phyloP scores from a whole-genome alignment of 257 asterid species.

The Solanum corneliomulleri region DNA sequence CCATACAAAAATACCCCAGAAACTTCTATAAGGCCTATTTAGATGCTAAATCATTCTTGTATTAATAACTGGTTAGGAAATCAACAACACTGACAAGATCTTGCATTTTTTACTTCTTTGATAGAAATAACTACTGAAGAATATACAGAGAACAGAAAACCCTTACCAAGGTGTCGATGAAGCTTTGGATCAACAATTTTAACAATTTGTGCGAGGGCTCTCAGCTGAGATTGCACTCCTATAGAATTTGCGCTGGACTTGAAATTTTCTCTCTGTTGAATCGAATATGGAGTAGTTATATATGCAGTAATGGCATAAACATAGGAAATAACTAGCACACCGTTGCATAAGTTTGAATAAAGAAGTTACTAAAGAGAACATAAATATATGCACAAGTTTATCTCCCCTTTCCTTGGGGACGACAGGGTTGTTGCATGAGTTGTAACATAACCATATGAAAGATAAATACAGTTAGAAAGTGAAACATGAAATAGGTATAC shows the following conservation, averaged over 20 bases:
- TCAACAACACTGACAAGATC: neutral
- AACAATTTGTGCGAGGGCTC: slow-evolving; percentile 67
- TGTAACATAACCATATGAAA: neutral
- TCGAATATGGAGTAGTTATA: slow-evolving; percentile 1
- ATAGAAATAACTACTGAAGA: neutral
- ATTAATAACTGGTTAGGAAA: neutral
- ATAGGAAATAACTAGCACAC: neutral
- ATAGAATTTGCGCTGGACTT: slow-evolving; percentile 61
- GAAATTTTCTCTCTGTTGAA: slow-evolving; percentile 72
- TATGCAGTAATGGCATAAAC: neutral
- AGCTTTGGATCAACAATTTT: slow-evolving; percentile 85
- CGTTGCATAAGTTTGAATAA: neutral
- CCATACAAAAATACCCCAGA: neutral
- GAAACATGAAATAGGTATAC: neutral
- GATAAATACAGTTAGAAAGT: neutral
- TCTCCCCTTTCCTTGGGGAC: neutral
- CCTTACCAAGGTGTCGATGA: slow-evolving; percentile 84
- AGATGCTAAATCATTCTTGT: neutral
- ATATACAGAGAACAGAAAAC: slow-evolving; percentile 2
- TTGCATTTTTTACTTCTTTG: neutral
- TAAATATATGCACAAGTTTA: neutral
- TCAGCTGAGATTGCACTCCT: slow-evolving; percentile 89
- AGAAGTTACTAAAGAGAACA: neutral
- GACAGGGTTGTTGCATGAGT: neutral
- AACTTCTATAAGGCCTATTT: neutral